Percentiles rank a stretch among this genome's conserved stretches.
These are phyloP conservation scores for Basidiobolus meristosporus DNA, from an alignment of 371 early-diverging fungal species.

Conservation along the genomic window DNA sequence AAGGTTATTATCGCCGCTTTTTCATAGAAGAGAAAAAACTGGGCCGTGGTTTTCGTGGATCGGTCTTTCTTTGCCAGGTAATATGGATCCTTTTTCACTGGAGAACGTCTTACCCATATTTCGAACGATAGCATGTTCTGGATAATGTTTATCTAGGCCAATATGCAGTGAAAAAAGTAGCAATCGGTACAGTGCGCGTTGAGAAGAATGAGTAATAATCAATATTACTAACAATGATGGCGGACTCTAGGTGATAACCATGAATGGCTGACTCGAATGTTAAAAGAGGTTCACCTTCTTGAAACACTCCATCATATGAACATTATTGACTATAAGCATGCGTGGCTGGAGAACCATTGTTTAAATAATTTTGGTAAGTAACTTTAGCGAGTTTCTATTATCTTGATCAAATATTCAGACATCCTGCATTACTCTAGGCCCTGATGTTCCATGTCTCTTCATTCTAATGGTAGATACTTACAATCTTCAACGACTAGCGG, in stretches of 20 bases:
- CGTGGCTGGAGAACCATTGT: slow-evolving; percentile 73
- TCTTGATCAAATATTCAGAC: slow-evolving; percentile 2
- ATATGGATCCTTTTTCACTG: slow-evolving; percentile 2
- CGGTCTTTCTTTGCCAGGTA: slow-evolving; percentile 73
- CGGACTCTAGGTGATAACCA: slow-evolving; percentile 39
- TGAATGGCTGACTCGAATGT: slow-evolving; percentile 82
- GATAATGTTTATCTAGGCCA: slow-evolving; percentile 64
- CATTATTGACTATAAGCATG: slow-evolving; percentile 85
- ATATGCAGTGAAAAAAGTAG: slow-evolving; percentile 87
- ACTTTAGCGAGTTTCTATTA: background rate
- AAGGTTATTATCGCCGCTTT: slow-evolving; percentile 89
- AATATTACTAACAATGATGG: background rate
- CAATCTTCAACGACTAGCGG: background rate
- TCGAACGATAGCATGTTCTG: slow-evolving; percentile 33
- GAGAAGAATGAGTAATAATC: no score
- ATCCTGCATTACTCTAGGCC: slow-evolving; percentile 15
- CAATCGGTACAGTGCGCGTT: slow-evolving; percentile 35
- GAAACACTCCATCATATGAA: slow-evolving; percentile 79
- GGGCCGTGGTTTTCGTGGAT: slow-evolving; percentile 79
- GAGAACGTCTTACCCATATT: background rate
- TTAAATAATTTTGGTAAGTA: slow-evolving; percentile 52
- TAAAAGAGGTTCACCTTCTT: slow-evolving; percentile 79
- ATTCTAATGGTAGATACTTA: slow-evolving; percentile 58
- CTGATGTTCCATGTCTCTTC: slow-evolving; percentile 82
- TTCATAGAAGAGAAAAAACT: slow-evolving; percentile 71